Evolutionary conservation across 345 rosid genomes (phyloP).

Genomic region (Cardamine chenopodiifolia): DNA sequence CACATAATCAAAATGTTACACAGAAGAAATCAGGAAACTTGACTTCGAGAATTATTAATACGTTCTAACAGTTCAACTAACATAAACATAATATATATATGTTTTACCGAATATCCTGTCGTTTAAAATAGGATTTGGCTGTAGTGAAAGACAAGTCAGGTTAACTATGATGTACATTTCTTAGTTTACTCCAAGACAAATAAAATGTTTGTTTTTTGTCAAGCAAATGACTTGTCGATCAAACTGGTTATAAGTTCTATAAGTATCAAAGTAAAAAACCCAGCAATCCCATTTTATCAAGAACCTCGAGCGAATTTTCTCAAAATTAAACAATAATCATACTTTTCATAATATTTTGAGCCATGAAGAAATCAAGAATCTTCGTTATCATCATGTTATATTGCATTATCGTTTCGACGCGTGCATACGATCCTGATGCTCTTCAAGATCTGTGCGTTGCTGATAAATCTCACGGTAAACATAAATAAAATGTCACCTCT

Average conservation of each 20-base stretch:
- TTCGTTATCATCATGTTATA: constrained; percentile 13
- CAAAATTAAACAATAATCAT: neutral
- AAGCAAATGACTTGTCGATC: constrained; percentile 24
- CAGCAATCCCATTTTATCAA: neutral
- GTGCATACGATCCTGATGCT: constrained; percentile 61
- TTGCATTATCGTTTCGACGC: constrained; percentile 36
- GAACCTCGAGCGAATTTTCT: neutral
- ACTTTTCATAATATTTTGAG: neutral
- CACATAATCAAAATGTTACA: neutral
- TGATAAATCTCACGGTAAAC: constrained; percentile 35
- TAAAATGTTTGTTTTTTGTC: constrained; percentile 1
- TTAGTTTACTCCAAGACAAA: constrained; percentile 35
- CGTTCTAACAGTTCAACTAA: neutral
- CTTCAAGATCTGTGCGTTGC: constrained; percentile 80
- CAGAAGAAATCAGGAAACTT: neutral
- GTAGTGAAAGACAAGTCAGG: constrained; percentile 30
- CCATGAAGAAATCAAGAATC: constrained; percentile 23
- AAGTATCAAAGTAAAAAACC: constrained; percentile 4
- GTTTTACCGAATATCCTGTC: neutral
- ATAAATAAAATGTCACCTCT: neutral
- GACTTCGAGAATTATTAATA: neutral
- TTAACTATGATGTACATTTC: constrained; percentile 37
- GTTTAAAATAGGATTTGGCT: neutral
- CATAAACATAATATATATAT: neutral
- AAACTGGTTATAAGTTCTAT: constrained; percentile 4